Evolutionary conservation across 2,329 filamentous ascomycete species (phyloP).

Genomic region (Tolypocladium inflatum): DNA sequence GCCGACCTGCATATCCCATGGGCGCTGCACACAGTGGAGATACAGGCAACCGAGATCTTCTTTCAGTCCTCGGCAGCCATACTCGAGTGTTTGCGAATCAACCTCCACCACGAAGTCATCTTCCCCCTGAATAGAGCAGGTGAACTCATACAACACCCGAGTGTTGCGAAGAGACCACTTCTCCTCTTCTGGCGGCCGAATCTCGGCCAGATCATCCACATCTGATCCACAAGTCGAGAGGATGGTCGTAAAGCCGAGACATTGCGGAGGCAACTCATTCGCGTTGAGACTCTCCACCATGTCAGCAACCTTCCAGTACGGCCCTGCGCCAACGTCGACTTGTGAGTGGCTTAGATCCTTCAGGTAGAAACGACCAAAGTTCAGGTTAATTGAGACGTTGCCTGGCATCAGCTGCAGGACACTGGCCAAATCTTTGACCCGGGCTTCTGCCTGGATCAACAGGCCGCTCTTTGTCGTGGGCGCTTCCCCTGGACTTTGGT

Average conservation of each 20-base stretch:
- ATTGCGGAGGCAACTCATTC: background rate
- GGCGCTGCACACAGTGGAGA: constrained; percentile 18
- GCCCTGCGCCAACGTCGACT: constrained; percentile 11
- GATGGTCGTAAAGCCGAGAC: constrained; percentile 15
- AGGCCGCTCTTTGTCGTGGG: constrained; percentile 1
- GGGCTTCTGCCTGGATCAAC: constrained; percentile 4
- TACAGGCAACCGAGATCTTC: constrained; percentile 12
- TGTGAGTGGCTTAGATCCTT: constrained; percentile 8
- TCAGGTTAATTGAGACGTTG: constrained; percentile 11
- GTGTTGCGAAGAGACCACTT: constrained; percentile 10
- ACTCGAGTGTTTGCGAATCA: constrained; percentile 14
- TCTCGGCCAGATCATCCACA: constrained; percentile 9
- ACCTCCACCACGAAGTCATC: constrained; percentile 14
- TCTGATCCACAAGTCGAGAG: constrained; percentile 18
- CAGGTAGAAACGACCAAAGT: constrained; percentile 19
- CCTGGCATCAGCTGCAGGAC: constrained; percentile 15
- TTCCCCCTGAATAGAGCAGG: constrained; percentile 7
- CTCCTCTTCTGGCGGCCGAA: constrained; percentile 5
- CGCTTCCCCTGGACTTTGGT: background rate
- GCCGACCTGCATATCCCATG: constrained; percentile 22
- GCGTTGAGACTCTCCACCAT: constrained; percentile 6
- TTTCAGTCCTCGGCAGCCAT: constrained; percentile 9
- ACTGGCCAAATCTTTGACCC: constrained; percentile 6
- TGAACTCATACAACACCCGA: constrained; percentile 15
- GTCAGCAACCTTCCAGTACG: constrained; percentile 7